Evolutionary conservation across 2,329 filamentous ascomycete species (phyloP).

Genomic region (Aspergillus unguis): DNA sequence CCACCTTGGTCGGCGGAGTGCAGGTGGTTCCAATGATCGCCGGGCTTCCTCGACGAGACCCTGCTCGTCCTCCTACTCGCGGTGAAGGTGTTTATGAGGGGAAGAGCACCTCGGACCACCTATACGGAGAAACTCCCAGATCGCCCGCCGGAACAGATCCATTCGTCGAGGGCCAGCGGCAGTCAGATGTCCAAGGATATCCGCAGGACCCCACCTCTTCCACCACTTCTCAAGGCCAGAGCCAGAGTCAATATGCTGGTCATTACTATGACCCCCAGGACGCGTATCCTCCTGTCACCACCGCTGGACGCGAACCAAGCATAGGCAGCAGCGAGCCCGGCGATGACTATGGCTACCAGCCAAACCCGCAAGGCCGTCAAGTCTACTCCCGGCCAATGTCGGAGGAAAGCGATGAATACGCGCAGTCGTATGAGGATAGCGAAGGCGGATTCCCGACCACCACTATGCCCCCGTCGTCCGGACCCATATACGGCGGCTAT

Average conservation of each 20-base stretch:
- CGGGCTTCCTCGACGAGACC: conserved; percentile 56
- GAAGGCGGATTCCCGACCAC: conserved; percentile 28
- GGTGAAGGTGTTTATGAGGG: conserved; percentile 43
- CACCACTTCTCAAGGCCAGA: conserved; percentile 28
- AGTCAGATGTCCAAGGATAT: conserved; percentile 8
- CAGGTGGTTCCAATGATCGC: conserved; percentile 93
- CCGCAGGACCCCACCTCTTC: conserved; percentile 27
- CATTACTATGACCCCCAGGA: conserved; percentile 42
- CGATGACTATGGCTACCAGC: conserved; percentile 63
- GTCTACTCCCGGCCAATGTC: conserved; percentile 51
- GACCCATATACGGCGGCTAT: conserved; percentile 27
- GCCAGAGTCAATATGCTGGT: conserved; percentile 27
- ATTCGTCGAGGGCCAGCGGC: conserved; percentile 51
- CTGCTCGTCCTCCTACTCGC: conserved; percentile 44
- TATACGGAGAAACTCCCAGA: conserved; percentile 49
- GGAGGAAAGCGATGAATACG: conserved; percentile 54
- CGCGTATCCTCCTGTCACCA: conserved; percentile 35
- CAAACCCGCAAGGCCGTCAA: conserved; percentile 59
- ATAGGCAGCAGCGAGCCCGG: conserved; percentile 57
- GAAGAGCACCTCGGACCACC: conserved; percentile 40
- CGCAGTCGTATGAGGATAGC: conserved; percentile 49
- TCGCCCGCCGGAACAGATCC: conserved; percentile 61
- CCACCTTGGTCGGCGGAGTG: conserved; percentile 86
- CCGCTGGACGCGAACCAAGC: conserved; percentile 47
- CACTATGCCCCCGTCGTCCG: conserved; percentile 24